These are phyloP conservation scores for button mushroom (Agaricus bisporus) DNA, from an alignment of 768 basidiomycete species.

Conservation along the genomic window DNA sequence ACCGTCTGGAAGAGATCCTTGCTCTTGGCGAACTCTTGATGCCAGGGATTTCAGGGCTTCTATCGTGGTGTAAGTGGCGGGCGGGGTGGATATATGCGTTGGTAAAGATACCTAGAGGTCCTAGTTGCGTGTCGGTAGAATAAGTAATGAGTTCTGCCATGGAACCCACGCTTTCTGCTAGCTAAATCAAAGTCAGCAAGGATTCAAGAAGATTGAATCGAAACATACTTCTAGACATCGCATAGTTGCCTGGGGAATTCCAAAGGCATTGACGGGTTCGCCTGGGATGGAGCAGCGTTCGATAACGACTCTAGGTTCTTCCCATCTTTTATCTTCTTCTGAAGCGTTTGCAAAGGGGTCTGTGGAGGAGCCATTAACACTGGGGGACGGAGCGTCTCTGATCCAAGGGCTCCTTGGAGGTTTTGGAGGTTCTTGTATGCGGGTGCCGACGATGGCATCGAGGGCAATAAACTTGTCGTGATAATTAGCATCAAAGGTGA, in stretches of 20 bases:
- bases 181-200: slow-evolving; percentile 26
- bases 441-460: slow-evolving; percentile 50
- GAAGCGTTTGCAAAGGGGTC: background rate
- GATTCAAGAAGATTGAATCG: background rate
- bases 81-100: background rate
- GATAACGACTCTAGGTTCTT: slow-evolving; percentile 58
- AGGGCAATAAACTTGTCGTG: slow-evolving; percentile 75
- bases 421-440: slow-evolving; percentile 27
- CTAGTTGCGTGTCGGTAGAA: slow-evolving; percentile 45
- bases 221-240: slow-evolving; percentile 69
- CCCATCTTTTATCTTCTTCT: slow-evolving; percentile 58
- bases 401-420: slow-evolving; percentile 30
- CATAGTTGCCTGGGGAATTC: slow-evolving; percentile 87
- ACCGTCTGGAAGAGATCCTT: slow-evolving; percentile 17
- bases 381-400: slow-evolving; percentile 19
- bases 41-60: slow-evolving; percentile 37
- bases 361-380: slow-evolving; percentile 5
- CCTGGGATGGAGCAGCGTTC: slow-evolving; percentile 64
- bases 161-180: slow-evolving; percentile 76
- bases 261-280: slow-evolving; percentile 84
- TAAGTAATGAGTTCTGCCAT: slow-evolving; percentile 76
- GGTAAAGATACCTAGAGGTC: slow-evolving; percentile 57
- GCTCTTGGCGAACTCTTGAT: slow-evolving; percentile 30
- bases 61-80: slow-evolving; percentile 16
- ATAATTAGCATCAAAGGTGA: slow-evolving; percentile 65